phyloP scores from a whole-genome alignment of 2,329 filamentous ascomycete species.

The Diaporthe sp. region DNA sequence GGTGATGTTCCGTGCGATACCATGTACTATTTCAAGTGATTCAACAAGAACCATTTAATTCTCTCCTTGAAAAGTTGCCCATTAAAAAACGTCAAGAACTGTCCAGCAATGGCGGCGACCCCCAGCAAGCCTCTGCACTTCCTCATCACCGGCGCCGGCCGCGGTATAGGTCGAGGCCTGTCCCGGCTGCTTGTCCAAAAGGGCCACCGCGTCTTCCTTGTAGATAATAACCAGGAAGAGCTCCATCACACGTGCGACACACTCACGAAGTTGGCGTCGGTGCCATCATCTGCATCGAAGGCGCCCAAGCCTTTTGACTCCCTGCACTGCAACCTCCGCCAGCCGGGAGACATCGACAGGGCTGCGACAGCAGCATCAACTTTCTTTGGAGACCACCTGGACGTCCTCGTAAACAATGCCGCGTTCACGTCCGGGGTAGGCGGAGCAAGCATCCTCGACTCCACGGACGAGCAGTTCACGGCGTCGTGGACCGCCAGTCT shows the following conservation, averaged over 20 bases:
- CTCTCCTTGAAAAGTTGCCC: not conserved
- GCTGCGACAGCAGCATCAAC: constrained; percentile 46
- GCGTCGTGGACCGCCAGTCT: constrained; percentile 50
- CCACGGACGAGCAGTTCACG: constrained; percentile 36
- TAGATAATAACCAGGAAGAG: constrained; percentile 53
- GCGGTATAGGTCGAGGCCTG: constrained; percentile 76
- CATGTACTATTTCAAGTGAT: not conserved
- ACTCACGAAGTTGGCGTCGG: constrained; percentile 38
- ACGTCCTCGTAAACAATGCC: constrained; percentile 58
- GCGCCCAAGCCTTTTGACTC: constrained; percentile 41
- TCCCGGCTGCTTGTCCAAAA: constrained; percentile 58
- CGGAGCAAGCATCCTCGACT: constrained; percentile 47
- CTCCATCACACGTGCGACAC: constrained; percentile 50
- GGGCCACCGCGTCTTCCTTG: constrained; percentile 55
- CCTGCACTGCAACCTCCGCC: constrained; percentile 49
- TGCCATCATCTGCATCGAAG: not conserved
- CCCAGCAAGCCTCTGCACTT: constrained; percentile 34
- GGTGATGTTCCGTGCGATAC: not conserved
- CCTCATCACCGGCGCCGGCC: constrained; percentile 74
- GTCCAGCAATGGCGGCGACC: not conserved
- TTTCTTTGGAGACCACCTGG: constrained; percentile 52
- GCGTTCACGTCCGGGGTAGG: constrained; percentile 53
- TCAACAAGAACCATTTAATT: not conserved
- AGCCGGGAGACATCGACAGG: constrained; percentile 47
- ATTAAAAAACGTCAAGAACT: not conserved